Base-by-base conservation (phyloP, 352 stramenopile genomes). In the Phytophthora melonis region DNA sequence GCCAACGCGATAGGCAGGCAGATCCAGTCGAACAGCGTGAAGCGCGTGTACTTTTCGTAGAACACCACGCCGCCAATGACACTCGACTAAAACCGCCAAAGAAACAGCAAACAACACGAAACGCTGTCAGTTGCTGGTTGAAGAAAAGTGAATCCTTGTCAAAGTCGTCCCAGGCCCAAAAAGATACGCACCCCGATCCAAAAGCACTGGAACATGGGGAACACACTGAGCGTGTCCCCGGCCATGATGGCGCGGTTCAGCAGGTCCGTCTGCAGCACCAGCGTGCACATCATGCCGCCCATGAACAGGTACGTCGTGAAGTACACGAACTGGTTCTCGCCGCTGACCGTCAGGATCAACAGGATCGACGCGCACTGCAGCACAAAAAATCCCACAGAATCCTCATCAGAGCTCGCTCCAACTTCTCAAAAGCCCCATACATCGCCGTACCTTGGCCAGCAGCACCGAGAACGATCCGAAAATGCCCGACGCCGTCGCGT, bases 171-270 rank as follows among this genome's bases (percentile, higher is more conserved):
- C 41, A 39, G 21, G 2, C 19, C n/a, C 41, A 21, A 63, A 58
- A 36, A 49, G 36, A 49, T 4, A 88, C 87, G 58, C 66, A 95
- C 89, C 18, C 89, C 87, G 66, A 96, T 96, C 87, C 89, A 96
- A 58, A 96, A 94, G 75, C 89, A 96, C 79, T 96, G 89, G 61
- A 96, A 96, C 85, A 96, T 94, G 1, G 89, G 89, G 58, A 94
- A 96, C 4, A 96, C 89, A 50, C 86, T 93, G 21, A 96, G 83
- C n/a, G 87, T 96, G 57, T 94, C 89, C 7, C 89, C 89, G 5
- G 69, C 73, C 89, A 96, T 96, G 70, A 96, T 94, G 10, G 87
- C 88, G 41, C 89, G 87, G 73, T 96, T 96, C 13, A 96, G 74
- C 63, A 94, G 55, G 55, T 96, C 87, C 0, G 89, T 96, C 67